phyloP scores from a whole-genome alignment of 768 basidiomycete species.

The Russula emetica region DNA sequence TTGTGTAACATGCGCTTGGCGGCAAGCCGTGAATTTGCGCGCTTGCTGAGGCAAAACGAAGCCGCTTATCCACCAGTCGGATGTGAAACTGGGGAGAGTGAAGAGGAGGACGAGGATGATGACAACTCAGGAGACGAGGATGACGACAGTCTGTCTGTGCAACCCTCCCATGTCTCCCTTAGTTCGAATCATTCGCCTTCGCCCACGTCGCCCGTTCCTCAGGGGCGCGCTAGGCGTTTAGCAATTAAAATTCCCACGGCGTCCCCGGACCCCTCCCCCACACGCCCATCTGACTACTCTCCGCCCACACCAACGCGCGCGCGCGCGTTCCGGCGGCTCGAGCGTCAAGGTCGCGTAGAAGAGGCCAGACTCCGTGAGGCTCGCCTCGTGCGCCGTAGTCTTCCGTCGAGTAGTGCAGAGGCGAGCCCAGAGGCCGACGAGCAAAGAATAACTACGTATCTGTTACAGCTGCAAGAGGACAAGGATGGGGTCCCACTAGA shows the following conservation, averaged over 20 bases:
- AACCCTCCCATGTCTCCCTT: neutral
- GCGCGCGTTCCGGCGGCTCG: conserved; percentile 20
- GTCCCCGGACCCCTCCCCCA: conserved; percentile 1
- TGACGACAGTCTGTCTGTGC: neutral
- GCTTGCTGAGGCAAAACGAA: conserved; percentile 7
- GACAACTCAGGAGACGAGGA: conserved; percentile 18
- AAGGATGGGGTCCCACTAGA: neutral
- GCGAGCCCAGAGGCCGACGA: conserved; percentile 9
- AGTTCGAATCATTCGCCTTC: neutral
- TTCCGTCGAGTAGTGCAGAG: neutral
- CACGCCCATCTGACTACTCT: conserved; percentile 24
- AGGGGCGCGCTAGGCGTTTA: neutral
- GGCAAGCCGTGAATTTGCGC: conserved; percentile 33
- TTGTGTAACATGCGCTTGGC: conserved; percentile 39
- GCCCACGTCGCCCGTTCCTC: neutral
- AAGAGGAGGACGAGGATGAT: conserved; percentile 19
- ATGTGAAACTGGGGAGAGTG: conserved; percentile 16
- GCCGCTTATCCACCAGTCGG: neutral
- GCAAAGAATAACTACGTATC: neutral
- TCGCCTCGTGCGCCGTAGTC: conserved; percentile 9
- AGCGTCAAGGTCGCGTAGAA: conserved; percentile 19
- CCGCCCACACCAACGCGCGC: conserved; percentile 31
- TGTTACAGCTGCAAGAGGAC: conserved; percentile 7
- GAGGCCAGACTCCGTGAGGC: conserved; percentile 21
- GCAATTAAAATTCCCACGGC: conserved; percentile 19